A percentile compares a stretch with the other conserved stretches of the same genome.
phyloP scores from a whole-genome alignment of 805 yeast species.

The Yarrowia yakushimensis region DNA sequence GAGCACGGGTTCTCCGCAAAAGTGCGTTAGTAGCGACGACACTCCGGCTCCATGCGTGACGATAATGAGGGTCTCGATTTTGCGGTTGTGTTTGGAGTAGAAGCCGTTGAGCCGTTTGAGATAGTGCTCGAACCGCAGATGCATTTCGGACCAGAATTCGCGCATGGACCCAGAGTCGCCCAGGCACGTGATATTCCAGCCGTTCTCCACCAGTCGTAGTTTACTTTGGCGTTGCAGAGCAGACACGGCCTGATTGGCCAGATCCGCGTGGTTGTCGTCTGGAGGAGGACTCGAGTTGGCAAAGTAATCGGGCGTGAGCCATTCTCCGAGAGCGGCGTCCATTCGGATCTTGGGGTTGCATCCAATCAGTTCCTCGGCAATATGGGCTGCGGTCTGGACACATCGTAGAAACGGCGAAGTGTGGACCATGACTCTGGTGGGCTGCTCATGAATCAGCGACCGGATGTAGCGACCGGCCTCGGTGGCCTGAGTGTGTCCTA shows the following conservation, averaged over 20 bases:
- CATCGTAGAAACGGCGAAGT: constrained; percentile 42
- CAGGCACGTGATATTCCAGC: constrained; percentile 30
- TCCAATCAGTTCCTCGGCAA: constrained; percentile 31
- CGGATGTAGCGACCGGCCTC: constrained; percentile 31
- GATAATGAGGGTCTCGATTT: constrained; percentile 31
- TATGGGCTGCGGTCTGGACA: constrained; percentile 37
- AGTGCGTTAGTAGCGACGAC: constrained; percentile 39
- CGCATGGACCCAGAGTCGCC: constrained; percentile 39
- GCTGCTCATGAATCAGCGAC: constrained; percentile 17
- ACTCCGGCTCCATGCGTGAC: constrained; percentile 43
- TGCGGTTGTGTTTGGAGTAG: constrained; percentile 29
- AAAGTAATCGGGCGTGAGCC: constrained; percentile 42
- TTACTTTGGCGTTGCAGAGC: constrained; percentile 24
- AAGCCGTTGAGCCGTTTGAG: constrained; percentile 31
- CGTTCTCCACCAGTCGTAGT: constrained; percentile 31
- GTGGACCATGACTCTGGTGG: constrained; percentile 31
- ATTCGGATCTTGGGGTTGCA: constrained; percentile 29
- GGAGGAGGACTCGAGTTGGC: constrained; percentile 39
- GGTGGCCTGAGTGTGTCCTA: constrained; percentile 35
- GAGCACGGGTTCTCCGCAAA: constrained; percentile 36
- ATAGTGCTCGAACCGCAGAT: constrained; percentile 36
- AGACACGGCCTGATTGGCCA: constrained; percentile 28
- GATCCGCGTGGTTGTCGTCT: constrained; percentile 36
- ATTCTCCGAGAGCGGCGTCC: constrained; percentile 40
- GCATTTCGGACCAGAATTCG: constrained; percentile 40